Evolutionary conservation across 257 asterid genomes (phyloP), one percentile per base, ranked within the genome.

Genomic region (Handroanthus guayacan): DNA sequence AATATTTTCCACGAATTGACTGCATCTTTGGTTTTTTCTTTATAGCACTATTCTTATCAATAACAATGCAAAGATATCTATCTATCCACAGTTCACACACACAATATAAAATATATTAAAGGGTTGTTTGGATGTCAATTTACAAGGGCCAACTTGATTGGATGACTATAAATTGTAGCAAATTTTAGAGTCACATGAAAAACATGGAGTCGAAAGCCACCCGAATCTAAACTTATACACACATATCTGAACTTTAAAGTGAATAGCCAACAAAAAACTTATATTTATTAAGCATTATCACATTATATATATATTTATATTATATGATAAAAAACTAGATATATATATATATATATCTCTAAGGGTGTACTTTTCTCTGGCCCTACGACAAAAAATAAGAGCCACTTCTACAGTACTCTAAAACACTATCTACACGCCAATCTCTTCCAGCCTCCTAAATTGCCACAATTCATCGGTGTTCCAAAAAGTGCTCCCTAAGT

Each of bases 391-490:
- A 72, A 82, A 25, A 82, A 81, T 51, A 38, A 51, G 79, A 72
- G 81, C 81, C 79, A 67, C 67, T 67, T 60, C 10, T 47, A 51
- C 17, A 67, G 9, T 34, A 17, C 31, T 6, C 4, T 14, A 2
- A 45, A 16, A 47, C 13, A 25, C 9, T 25, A 31, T 34, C 81
- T 71, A 84, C 67, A 82, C 63, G 20, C 85, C 84, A 65, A 56
- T 34, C 61, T 85, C 84, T 51, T 47, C 80, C 9, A 81, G 55
- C 71, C 69, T 84, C 81, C 82, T 79, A 69, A 81, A 78, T 25
- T 87, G 89, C 97, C 96, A 89, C 76, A 87, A 64, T 17, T 89
- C 96, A 83, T 87, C 96, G 67, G 62, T 85, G 78, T 87, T 79
- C 92, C 97, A 93, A 67, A 84, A 79, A 34, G 86, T 61, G 78